A percentile compares a stretch with the other conserved stretches of the same genome.
These are phyloP conservation scores for Linderniella brevidens DNA, from an alignment of 257 asterid species.

Conservation along the genomic window DNA sequence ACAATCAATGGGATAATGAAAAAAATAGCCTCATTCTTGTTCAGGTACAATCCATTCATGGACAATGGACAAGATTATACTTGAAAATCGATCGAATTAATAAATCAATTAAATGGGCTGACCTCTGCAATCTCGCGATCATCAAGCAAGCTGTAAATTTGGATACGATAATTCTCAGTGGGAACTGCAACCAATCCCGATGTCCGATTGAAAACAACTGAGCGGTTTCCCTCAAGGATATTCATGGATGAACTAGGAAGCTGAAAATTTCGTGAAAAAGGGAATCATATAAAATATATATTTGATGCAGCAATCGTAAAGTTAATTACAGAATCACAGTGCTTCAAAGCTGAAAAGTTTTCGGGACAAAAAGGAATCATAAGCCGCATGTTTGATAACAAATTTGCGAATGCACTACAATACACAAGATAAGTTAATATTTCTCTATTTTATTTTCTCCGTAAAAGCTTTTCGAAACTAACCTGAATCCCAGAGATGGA, in stretches of 20 bases:
- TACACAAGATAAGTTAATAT: not conserved
- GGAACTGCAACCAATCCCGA: conserved; percentile 58
- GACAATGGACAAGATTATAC: not conserved
- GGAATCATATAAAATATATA: not conserved
- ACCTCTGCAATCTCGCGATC: conserved; percentile 92
- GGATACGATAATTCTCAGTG: conserved; percentile 75
- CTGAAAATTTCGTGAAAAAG: conserved; percentile 25
- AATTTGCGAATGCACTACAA: not conserved
- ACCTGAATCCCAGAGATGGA: conserved; percentile 93
- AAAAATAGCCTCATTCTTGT: no score
- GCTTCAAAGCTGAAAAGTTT: no score
- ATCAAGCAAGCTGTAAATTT: conserved; percentile 60
- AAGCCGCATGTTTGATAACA: no score
- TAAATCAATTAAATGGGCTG: conserved; percentile 12
- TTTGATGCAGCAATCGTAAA: no score
- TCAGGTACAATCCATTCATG: not conserved
- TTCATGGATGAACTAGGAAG: conserved; percentile 39
- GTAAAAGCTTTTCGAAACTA: conserved; percentile 10
- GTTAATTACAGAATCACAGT: no score
- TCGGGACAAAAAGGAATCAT: no score
- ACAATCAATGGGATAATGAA: no score
- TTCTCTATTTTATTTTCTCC: conserved; percentile 7
- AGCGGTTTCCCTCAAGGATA: conserved; percentile 28
- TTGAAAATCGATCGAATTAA: not conserved
- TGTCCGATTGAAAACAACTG: conserved; percentile 31